Percentiles rank a stretch among this genome's conserved stretches.
These are phyloP conservation scores for Lyophyllum shimeji DNA, from an alignment of 768 basidiomycete species.

Conservation along the genomic window DNA sequence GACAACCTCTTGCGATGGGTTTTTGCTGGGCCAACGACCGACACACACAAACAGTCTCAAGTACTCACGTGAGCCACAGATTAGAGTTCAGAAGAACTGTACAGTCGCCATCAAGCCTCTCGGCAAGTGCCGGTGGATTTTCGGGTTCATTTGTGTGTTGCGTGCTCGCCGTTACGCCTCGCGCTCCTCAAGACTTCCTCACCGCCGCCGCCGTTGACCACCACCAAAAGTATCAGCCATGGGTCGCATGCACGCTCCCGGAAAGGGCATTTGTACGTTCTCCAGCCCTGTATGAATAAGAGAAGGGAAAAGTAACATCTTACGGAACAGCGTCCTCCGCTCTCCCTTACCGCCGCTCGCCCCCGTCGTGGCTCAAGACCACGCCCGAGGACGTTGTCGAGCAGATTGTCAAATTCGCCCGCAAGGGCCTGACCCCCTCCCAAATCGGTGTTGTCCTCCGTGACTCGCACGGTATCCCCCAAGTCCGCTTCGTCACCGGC, in stretches of 20 bases:
- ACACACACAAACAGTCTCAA: slow-evolving; percentile 12
- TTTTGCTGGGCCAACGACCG: slow-evolving; percentile 13
- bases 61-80: slow-evolving; percentile 26
- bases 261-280: slow-evolving; percentile 96
- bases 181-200: slow-evolving; percentile 37
- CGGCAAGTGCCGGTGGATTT: slow-evolving; percentile 31
- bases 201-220: neutral
- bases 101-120: slow-evolving; percentile 49
- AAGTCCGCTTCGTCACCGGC: slow-evolving; percentile 97
- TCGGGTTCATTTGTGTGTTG: neutral
- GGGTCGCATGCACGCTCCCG: slow-evolving; percentile 99
- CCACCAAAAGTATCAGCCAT: slow-evolving; percentile 47
- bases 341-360: slow-evolving; percentile 93
- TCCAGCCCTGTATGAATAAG: too few species aligned
- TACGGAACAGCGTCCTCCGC: slow-evolving; percentile 88
- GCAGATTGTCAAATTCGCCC: slow-evolving; percentile 95
- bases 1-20: slow-evolving; percentile 43
- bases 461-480: slow-evolving; percentile 97
- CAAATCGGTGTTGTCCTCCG: slow-evolving; percentile 98
- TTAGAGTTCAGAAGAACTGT: slow-evolving; percentile 59
- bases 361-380: slow-evolving; percentile 96
- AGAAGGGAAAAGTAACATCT: too few species aligned
- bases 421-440: slow-evolving; percentile 96
- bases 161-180: slow-evolving; percentile 19
- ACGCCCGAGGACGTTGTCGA: slow-evolving; percentile 94